Percentiles rank a stretch among this genome's conserved stretches.
phyloP scores from a whole-genome alignment of 768 basidiomycete genomes.

The Favolaschia claudopus region DNA sequence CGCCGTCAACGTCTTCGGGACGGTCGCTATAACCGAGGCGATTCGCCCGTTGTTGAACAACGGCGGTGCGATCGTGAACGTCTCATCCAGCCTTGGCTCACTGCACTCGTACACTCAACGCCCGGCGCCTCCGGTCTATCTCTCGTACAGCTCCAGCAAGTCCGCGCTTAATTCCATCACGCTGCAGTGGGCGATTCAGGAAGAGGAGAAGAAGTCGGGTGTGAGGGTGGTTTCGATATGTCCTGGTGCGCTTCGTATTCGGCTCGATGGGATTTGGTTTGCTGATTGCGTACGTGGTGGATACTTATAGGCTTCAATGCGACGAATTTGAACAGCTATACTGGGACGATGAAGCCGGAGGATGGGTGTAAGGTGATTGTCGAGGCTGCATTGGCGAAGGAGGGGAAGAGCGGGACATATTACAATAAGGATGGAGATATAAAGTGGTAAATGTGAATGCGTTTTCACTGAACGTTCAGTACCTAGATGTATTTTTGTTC shows the following conservation, averaged over 20 bases:
- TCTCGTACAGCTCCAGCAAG: slow-evolving; percentile 15
- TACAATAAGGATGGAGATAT: slow-evolving; percentile 5
- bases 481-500: too few relatives aligned
- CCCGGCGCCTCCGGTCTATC: neutral
- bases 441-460: slow-evolving; percentile 1
- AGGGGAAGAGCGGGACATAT: neutral
- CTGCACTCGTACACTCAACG: neutral
- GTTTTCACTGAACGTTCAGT: too few relatives aligned
- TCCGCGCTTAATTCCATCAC: slow-evolving; percentile 13
- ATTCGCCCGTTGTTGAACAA: slow-evolving; percentile 13
- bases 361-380: slow-evolving; percentile 12
- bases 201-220: slow-evolving; percentile 4
- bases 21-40: neutral
- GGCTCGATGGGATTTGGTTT: too few relatives aligned
- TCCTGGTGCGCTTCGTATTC: neutral
- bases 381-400: neutral
- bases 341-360: neutral
- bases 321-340: slow-evolving; percentile 3
- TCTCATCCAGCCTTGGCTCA: slow-evolving; percentile 10
- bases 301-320: slow-evolving; percentile 10
- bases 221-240: slow-evolving; percentile 17
- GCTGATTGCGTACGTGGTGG: neutral
- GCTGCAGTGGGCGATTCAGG: slow-evolving; percentile 10
- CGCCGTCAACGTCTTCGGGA: slow-evolving; percentile 18
- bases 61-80: slow-evolving; percentile 17